A percentile compares a stretch with the other conserved stretches of the same genome.
Conservation (phyloP, 441 rosid species). For the Gossypium gossypioides region DNA sequence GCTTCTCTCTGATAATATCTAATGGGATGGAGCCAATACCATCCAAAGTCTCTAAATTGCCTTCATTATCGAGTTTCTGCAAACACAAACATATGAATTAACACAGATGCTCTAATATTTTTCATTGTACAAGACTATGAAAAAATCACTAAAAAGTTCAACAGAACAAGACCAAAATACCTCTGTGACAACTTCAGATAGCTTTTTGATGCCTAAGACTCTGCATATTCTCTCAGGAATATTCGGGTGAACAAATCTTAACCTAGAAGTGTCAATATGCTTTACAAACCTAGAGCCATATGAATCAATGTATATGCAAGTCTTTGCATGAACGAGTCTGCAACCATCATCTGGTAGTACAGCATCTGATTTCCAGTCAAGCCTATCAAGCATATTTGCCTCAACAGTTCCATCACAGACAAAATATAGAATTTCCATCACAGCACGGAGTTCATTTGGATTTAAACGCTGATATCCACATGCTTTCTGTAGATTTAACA, state of each 20-base stretch:
- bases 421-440: slow-evolving; percentile 75
- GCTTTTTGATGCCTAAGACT: slow-evolving; percentile 65
- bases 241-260: slow-evolving; percentile 79
- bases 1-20: slow-evolving; percentile 18
- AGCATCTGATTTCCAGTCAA: slow-evolving; percentile 47
- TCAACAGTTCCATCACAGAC: slow-evolving; percentile 45
- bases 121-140: background rate
- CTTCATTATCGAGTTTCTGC: slow-evolving; percentile 66
- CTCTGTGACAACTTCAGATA: slow-evolving; percentile 88
- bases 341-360: slow-evolving; percentile 93
- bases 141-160: slow-evolving; percentile 4
- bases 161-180: slow-evolving; percentile 23
- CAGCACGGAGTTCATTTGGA: slow-evolving; percentile 97
- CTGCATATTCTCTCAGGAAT: slow-evolving; percentile 70
- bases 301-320: slow-evolving; percentile 75
- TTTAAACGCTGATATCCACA: slow-evolving; percentile 89
- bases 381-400: slow-evolving; percentile 23
- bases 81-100: slow-evolving; percentile 10
- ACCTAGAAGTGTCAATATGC: slow-evolving; percentile 61
- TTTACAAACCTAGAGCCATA: slow-evolving; percentile 68
- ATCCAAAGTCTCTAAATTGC: slow-evolving; percentile 45
- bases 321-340: slow-evolving; percentile 79
- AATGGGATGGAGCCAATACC: slow-evolving; percentile 53
- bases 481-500: slow-evolving; percentile 60
- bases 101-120: background rate